Percentiles rank a stretch among this genome's conserved stretches.
phyloP scores from a whole-genome alignment of 2,329 filamentous ascomycete genomes.

The Alternaria ventricosa region DNA sequence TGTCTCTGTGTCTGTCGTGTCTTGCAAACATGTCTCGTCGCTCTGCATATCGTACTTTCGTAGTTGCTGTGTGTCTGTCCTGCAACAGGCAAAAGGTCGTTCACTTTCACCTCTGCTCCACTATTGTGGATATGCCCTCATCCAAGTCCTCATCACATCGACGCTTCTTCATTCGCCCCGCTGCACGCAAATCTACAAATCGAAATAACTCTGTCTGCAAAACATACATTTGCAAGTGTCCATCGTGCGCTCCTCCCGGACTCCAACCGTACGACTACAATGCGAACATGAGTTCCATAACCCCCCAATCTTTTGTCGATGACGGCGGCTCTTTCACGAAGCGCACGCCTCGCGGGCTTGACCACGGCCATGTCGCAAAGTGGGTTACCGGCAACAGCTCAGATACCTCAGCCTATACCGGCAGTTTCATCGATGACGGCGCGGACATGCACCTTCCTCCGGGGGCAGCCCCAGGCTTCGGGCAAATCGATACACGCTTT shows the following conservation, averaged over 20 bases:
- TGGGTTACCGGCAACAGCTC: conserved; percentile 19
- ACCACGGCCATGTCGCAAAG: conserved; percentile 8
- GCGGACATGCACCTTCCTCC: conserved; percentile 23
- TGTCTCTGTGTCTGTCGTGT: neutral
- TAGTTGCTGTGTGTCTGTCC: neutral
- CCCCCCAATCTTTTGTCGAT: conserved; percentile 31
- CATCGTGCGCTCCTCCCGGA: neutral
- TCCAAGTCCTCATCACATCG: neutral
- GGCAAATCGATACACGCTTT: conserved; percentile 16
- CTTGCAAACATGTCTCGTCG: neutral
- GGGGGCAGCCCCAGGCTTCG: conserved; percentile 18
- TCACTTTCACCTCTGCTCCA: conserved; percentile 8
- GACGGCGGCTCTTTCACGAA: conserved; percentile 26
- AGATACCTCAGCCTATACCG: conserved; percentile 23
- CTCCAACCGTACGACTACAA: neutral
- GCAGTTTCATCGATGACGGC: conserved; percentile 40
- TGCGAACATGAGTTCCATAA: conserved; percentile 21
- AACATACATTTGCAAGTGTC: neutral
- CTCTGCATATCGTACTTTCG: neutral
- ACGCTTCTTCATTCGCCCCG: conserved; percentile 8
- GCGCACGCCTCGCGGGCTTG: conserved; percentile 18
- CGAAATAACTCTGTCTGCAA: neutral
- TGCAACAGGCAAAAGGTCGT: neutral
- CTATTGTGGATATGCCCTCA: conserved; percentile 1
- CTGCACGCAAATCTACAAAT: neutral